phyloP scores from a whole-genome alignment of 1,139 yeast species.

The Trichomonascaceae sp. region DNA sequence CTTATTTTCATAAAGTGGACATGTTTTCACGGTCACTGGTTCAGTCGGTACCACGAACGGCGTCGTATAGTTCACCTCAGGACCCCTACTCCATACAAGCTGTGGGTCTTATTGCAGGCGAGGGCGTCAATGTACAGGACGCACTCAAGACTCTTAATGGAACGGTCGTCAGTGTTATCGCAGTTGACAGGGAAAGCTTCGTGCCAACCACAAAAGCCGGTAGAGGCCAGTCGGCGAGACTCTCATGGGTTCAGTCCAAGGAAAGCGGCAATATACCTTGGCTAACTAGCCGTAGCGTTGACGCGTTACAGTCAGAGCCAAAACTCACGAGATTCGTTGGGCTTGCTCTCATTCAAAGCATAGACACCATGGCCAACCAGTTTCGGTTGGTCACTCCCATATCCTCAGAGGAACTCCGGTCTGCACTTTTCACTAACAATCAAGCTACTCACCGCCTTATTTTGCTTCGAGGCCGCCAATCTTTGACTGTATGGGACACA shows the following conservation, averaged over 20 bases:
- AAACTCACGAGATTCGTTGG: too few relatives aligned
- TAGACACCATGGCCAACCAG: conserved; percentile 30
- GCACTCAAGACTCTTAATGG: conserved; percentile 17
- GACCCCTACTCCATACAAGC: conserved; percentile 11
- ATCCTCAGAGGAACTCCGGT: conserved; percentile 12
- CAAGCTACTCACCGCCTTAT: conserved; percentile 20
- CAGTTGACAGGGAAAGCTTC: conserved; percentile 6
- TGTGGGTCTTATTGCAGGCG: conserved; percentile 18
- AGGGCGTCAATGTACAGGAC: conserved; percentile 19
- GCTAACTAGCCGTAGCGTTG: too few relatives aligned
- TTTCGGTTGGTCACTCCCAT: conserved; percentile 51
- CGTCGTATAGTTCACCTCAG: conserved; percentile 9
- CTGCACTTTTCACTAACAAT: too few relatives aligned
- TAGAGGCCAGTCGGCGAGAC: too few relatives aligned
- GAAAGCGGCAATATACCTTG: conserved; percentile 2
- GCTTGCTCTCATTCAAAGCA: conserved; percentile 31
- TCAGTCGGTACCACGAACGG: conserved; percentile 17
- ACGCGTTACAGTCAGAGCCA: too few relatives aligned
- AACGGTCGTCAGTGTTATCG: conserved; percentile 19
- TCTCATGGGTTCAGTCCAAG: conserved; percentile 7
- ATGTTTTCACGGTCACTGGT: conserved; percentile 15
- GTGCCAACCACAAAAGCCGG: conserved; percentile 1
- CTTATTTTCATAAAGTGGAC: conserved; percentile 21
- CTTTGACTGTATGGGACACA: conserved; percentile 38
- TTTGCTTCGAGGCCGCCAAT: conserved; percentile 54